Evolutionary conservation across 371 early-diverging fungal species (phyloP), one percentile per base, ranked within the genome.

Genomic region (Rhizomucor pusillus): DNA sequence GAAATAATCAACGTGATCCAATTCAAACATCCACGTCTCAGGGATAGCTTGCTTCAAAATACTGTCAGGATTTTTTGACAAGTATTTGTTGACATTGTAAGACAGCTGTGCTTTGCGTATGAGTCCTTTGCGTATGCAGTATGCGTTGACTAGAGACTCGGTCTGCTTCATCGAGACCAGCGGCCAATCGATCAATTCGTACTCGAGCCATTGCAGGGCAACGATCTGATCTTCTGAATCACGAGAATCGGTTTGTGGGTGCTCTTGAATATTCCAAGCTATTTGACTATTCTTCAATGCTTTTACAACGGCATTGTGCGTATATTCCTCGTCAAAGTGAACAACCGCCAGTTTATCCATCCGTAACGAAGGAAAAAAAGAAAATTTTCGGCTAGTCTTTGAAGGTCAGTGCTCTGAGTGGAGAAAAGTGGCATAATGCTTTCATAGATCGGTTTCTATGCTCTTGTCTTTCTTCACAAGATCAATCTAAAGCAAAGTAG

Each of bases 1-100:
- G 46, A 87, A 57, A 51, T 88, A 88, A 47, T 88, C 87, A 1
- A 79, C 65, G 54, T 85, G 86, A 61, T 85, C 87, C n/a, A 88
- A 58, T 54, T 88, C 86, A 48, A 88, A 79, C 24, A 76, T 55
- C 84, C 84, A 88, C 0, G 89, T 88, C 23, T 82, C 82, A 0
- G 89, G 89, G 6, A 86, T 79, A 1, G 81, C 77, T 0, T 55
- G 50, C 36, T 58, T 56, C 13, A 88, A 61, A 1, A 85, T 66
- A 36, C 81, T 81, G 11, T 71, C 50, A 1, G 83, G 87, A 43
- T 83, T 47, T 54, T 88, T 88, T 43, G 73, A 68, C n/a, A 78
- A 52, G 41, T 80, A 82, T 29, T 80, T 77, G 18, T 72, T 70
- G 39, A 86, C 59, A 57, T 84, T 82, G 65, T 80, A 82, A 2